Evolutionary conservation across 768 basidiomycete genomes (phyloP), one percentile per base, ranked within the genome.

Genomic region (Asterophora lycoperdoides): DNA sequence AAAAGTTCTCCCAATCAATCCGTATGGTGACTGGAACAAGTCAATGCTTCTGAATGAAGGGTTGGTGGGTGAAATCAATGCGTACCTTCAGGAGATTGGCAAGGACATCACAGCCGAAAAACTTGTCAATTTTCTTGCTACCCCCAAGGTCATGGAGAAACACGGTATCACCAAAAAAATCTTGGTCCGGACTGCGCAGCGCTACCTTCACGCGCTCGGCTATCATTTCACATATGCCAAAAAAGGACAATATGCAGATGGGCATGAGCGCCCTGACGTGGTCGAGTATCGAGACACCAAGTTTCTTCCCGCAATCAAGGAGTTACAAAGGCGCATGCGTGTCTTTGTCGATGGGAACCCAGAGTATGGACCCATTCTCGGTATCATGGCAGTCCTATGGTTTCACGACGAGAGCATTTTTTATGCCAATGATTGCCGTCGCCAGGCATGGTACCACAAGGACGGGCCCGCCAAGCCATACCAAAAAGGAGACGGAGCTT

Each of bases 31-130:
- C 15, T 69, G 63, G 63, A 66, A 64, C 29, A 26, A 59, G 14
- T 60, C 64, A 0, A 44, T 59, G 36, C 54, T 70, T 4, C 60
- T 59, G 8, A 58, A 70, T 38, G 65, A 67, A 42, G 67, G 68
- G 43, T 35, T 73, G 1, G n/a, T 34, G n/a, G 19, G 51, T 2
- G 60, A 67, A 13, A 54, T 71, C 26, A 55, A 52, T 14, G 32
- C 58, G 4, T 57, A 59, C 44, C 53, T 68, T 0, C 59, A 62
- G 48, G 49, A 51, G 9, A 33, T 64, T 39, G 65, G 63, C 9
- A 58, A 60, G 15, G 48, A 59, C 15, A 60, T 64, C 8, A 29
- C 60, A 28, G 53, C 64, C 44, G 18, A 55, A 30, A 52, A 65
- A 36, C 10, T 66, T 5, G 56, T 58, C 1, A 44, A 63, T 8